phyloP scores from a whole-genome alignment of 108 stramenopile genomes.

The Mediolabrus comicus region DNA sequence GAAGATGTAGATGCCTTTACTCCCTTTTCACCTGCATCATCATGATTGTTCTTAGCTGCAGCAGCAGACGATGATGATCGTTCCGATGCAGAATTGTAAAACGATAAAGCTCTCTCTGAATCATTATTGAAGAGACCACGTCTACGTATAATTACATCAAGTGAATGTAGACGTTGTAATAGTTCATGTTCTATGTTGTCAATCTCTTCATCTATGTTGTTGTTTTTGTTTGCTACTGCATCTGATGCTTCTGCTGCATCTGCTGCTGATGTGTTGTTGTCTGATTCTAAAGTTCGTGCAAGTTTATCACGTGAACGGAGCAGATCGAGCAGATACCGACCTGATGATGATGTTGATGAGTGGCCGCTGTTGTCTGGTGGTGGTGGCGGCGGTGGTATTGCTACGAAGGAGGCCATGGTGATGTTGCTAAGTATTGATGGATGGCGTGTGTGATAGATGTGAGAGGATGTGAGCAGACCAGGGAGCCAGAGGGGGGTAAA shows the following conservation, averaged over 20 bases:
- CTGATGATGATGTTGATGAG: neutral
- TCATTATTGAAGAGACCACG: constrained; percentile 13
- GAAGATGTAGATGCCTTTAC: neutral
- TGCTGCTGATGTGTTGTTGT: neutral
- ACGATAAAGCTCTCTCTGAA: neutral
- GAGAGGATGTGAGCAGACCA: no score
- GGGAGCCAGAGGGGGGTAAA: no score
- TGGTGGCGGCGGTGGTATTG: neutral
- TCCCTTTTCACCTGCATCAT: neutral
- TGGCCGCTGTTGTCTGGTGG: neutral
- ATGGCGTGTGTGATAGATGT: no score
- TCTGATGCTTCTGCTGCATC: neutral
- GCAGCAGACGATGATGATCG: neutral
- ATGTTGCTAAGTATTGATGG: no score
- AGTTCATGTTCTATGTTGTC: constrained; percentile 8
- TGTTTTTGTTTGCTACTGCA: neutral
- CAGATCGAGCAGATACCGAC: constrained; percentile 15
- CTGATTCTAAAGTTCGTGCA: neutral
- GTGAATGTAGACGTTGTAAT: neutral
- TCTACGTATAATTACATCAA: constrained; percentile 9
- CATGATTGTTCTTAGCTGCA: neutral
- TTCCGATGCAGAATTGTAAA: constrained; percentile 1
- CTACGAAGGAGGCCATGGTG: neutral
- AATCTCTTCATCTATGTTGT: neutral
- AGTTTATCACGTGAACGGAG: constrained; percentile 30